Percentiles rank a stretch among this genome's conserved stretches.
Conservation (phyloP, 1,139 yeast genomes). For the Kodamaea arcana region DNA sequence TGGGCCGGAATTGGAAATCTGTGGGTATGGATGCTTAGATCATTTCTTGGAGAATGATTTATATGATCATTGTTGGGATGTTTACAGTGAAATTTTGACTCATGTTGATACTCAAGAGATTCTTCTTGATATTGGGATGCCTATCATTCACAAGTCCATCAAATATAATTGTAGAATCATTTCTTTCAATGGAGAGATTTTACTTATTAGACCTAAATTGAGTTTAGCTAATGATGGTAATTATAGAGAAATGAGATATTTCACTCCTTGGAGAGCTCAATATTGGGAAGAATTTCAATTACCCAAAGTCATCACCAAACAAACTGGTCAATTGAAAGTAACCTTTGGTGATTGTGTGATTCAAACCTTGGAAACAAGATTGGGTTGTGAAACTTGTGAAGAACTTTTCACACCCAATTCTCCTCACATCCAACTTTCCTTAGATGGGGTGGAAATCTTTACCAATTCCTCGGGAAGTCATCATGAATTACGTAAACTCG, state of each 20-base stretch:
- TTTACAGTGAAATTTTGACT: conserved; percentile 71
- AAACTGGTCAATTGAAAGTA: conserved; percentile 64
- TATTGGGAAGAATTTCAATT: conserved; percentile 67
- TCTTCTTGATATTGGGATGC: conserved; percentile 89
- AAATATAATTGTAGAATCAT: conserved; percentile 88
- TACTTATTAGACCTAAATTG: conserved; percentile 86
- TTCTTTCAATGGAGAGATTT: conserved; percentile 71
- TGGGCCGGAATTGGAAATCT: conserved; percentile 93
- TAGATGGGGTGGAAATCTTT: conserved; percentile 94
- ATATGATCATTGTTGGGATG: conserved; percentile 90
- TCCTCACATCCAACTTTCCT: conserved; percentile 86
- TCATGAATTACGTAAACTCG: conserved; percentile 86
- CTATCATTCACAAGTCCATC: conserved; percentile 79
- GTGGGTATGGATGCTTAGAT: conserved; percentile 95
- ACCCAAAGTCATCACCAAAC: conserved; percentile 61
- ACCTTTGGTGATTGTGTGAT: conserved; percentile 88
- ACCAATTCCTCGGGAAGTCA: conserved; percentile 96
- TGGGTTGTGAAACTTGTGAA: conserved; percentile 97
- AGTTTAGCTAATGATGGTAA: conserved; percentile 96
- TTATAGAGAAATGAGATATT: conserved; percentile 94
- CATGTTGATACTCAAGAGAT: conserved; percentile 69
- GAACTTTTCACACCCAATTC: conserved; percentile 94
- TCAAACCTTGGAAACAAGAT: conserved; percentile 75
- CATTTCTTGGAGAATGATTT: conserved; percentile 90
- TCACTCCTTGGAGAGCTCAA: conserved; percentile 88